phyloP scores from a whole-genome alignment of 148 eudicot species.

The Amaranthus palmeri region DNA sequence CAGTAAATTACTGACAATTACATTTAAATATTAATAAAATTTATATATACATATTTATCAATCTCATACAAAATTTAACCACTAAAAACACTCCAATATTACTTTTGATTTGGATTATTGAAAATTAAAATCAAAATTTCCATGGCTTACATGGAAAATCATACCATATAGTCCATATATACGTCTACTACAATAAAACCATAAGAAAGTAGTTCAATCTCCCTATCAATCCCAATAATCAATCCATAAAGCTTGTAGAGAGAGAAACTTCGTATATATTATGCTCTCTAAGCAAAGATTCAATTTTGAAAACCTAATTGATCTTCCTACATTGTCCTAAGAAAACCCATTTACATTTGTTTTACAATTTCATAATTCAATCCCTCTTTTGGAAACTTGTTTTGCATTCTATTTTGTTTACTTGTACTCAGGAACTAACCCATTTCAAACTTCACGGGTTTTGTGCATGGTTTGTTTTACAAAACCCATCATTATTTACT shows the following conservation, averaged over 20 bases:
- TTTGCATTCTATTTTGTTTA: background rate
- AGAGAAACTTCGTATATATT: constrained; percentile 9
- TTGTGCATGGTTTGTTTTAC: constrained; percentile 35
- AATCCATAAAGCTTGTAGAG: constrained; percentile 4
- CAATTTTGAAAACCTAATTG: background rate
- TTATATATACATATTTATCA: no score
- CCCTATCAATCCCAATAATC: no score
- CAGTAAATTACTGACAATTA: no score
- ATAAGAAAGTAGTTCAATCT: no score
- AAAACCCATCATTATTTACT: constrained; percentile 22
- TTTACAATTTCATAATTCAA: background rate
- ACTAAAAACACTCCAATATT: no score
- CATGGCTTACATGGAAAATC: no score
- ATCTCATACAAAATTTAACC: no score
- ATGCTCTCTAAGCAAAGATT: constrained; percentile 11
- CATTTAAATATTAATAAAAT: no score
- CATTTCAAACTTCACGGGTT: constrained; percentile 13
- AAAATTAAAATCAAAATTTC: no score
- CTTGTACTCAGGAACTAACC: constrained; percentile 7
- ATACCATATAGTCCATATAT: no score
- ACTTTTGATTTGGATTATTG: no score
- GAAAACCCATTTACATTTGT: constrained; percentile 11
- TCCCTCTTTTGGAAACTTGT: background rate
- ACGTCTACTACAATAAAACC: no score
- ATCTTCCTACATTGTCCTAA: constrained; percentile 25